Evolutionary conservation across 345 rosid species (phyloP).

Genomic region (Brassica cretica): DNA sequence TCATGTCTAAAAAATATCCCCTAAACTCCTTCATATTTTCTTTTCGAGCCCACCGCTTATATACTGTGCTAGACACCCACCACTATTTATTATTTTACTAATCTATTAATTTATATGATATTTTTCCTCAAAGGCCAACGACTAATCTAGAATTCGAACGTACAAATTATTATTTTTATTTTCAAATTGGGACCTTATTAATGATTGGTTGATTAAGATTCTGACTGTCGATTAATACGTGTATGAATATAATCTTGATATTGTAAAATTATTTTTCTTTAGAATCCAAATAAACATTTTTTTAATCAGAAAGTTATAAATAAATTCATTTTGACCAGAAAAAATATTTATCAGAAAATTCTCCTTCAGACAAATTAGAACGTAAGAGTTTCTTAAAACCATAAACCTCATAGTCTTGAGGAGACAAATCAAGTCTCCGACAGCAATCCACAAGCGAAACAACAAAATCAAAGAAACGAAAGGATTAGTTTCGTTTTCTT

Average conservation of each 20-base stretch:
- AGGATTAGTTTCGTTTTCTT: conserved; percentile 3
- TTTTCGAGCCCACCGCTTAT: conserved; percentile 17
- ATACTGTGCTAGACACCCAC: background rate
- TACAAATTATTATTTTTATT: background rate
- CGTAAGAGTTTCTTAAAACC: conserved; percentile 42
- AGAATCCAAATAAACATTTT: background rate
- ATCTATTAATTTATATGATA: conserved; percentile 17
- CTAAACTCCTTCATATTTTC: conserved; percentile 11
- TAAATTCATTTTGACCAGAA: background rate
- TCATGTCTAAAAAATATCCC: conserved; percentile 35
- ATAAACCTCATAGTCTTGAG: conserved; percentile 34
- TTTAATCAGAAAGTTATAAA: conserved; percentile 11
- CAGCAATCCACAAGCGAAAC: background rate
- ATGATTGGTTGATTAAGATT: conserved; percentile 25
- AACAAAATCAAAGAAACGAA: background rate
- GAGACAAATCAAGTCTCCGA: conserved; percentile 21
- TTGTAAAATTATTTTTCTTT: background rate
- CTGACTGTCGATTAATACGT: background rate
- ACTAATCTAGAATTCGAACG: conserved; percentile 18
- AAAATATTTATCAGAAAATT: background rate
- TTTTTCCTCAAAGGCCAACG: background rate
- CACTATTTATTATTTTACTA: conserved; percentile 9
- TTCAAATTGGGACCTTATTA: conserved; percentile 24
- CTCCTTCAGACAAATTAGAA: conserved; percentile 12
- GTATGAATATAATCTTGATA: background rate